Base-by-base conservation (phyloP, 2,329 filamentous ascomycete species). In the Stylonectria norvegica region DNA sequence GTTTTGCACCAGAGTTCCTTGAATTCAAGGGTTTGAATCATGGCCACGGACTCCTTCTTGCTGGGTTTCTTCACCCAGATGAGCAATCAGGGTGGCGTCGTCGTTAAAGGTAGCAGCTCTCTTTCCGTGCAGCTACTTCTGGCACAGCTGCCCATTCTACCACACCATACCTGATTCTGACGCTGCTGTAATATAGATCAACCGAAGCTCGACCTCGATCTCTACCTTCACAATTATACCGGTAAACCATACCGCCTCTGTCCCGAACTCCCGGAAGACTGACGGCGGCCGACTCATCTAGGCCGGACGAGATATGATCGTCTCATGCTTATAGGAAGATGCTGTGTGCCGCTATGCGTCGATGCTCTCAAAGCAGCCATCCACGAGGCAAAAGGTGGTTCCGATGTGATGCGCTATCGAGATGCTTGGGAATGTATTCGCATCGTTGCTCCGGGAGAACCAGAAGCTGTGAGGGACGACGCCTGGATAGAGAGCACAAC, bases 121-220 rank as follows among this genome's bases (percentile, higher is more conserved):
- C 11, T 30, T 39, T 33, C 27, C 11, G 23, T 34, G 22, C 27
- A n/a, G 18, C 30, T 10, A 17, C 20, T 5, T 39, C 27, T 10
- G n/a, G n/a, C n/a, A n/a, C n/a, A n/a, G n/a, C n/a, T n/a, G n/a
- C n/a, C n/a, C n/a, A n/a, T n/a, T n/a, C n/a, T n/a, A n/a, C n/a
- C n/a, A n/a, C n/a, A 16, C n/a, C 33, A 15, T 40, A 28, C n/a
- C 6, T n/a, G 15, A 14, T 45, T 20, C 46, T 57, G 34, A 57
- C 30, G 11, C 12, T 23, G 18, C 14, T 31, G 9, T 18, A 12
- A 29, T 43, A 12, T 37, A 91, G 87, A 89, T 34, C 67, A 78
- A 5, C 90, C 91, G 8, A 95, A 91, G 60, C 84, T 97, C 53
- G 93, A 97, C 57, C 77, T 98, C 29, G 89, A 96, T 46, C 79